Evolutionary conservation across 1,139 yeast species (phyloP).

Genomic region (Diutina neorugosa): DNA sequence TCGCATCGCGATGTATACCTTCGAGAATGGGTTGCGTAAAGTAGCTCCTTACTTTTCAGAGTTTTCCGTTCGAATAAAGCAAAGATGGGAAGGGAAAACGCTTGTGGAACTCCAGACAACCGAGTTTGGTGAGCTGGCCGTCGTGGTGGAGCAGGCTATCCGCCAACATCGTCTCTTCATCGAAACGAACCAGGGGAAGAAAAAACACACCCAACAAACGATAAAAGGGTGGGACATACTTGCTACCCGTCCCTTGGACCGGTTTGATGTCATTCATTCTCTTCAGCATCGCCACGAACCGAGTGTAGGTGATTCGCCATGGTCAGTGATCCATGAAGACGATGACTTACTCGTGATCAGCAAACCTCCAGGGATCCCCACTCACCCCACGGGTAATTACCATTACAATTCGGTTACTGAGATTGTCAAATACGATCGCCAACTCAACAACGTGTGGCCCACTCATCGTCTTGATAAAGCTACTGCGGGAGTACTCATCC

Average conservation of each 20-base stretch:
- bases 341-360: constrained; percentile 44
- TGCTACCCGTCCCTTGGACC: constrained; percentile 15
- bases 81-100: constrained; percentile 37
- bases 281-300: constrained; percentile 55
- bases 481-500: constrained; percentile 60
- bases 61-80: constrained; percentile 30
- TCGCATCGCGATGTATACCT: neutral
- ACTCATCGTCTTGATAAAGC: constrained; percentile 63
- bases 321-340: constrained; percentile 30
- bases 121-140: constrained; percentile 32
- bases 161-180: constrained; percentile 16
- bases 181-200: constrained; percentile 16
- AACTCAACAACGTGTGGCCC: constrained; percentile 30
- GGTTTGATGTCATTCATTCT: constrained; percentile 39
- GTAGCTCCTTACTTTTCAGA: constrained; percentile 34
- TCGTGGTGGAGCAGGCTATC: constrained; percentile 16
- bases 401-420: constrained; percentile 51
- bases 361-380: constrained; percentile 70
- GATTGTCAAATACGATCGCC: constrained; percentile 29
- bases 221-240: constrained; percentile 16
- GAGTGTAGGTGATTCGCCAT: constrained; percentile 19
- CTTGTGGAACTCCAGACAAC: constrained; percentile 27
- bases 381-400: constrained; percentile 68
- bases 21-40: constrained; percentile 30
- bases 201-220: constrained; percentile 9